These are phyloP conservation scores for Diaporthe sp. DNA, from an alignment of 2,329 filamentous ascomycete species.

Conservation along the genomic window DNA sequence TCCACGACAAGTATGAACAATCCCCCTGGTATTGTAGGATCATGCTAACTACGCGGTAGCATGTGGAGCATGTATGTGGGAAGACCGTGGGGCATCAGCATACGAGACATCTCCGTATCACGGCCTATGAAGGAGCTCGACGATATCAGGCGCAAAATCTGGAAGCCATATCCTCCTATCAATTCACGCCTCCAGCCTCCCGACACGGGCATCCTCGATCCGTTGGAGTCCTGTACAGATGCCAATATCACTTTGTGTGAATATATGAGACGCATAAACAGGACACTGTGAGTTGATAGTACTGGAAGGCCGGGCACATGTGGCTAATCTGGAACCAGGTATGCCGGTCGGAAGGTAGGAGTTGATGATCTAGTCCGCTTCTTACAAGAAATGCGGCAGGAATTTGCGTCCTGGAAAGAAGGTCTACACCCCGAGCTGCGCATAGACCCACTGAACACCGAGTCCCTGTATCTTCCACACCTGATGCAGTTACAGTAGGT, in stretches of 20 bases:
- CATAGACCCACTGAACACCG: neutral
- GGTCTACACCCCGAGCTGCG: neutral
- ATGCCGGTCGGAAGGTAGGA: neutral
- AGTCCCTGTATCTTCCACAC: neutral
- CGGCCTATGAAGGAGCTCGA: slow-evolving; percentile 7
- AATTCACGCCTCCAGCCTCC: neutral
- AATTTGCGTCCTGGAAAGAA: neutral
- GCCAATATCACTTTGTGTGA: slow-evolving; percentile 7
- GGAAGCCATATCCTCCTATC: neutral
- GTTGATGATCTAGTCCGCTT: neutral
- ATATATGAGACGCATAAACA: slow-evolving; percentile 4
- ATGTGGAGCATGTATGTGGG: slow-evolving; percentile 26
- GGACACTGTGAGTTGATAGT: neutral
- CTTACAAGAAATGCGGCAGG: neutral
- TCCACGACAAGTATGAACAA: slow-evolving; percentile 5
- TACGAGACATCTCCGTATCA: slow-evolving; percentile 6
- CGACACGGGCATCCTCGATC: neutral
- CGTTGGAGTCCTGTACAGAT: neutral
- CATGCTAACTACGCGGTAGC: neutral
- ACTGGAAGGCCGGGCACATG: too few relatives aligned
- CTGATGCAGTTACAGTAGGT: slow-evolving; percentile 2
- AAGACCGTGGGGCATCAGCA: slow-evolving; percentile 13
- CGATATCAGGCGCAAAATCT: neutral
- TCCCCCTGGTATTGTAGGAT: accelerated
- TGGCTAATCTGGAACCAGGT: neutral